Conservation (phyloP, 352 stramenopile species). For the Globisporangium cylindrosporum region DNA sequence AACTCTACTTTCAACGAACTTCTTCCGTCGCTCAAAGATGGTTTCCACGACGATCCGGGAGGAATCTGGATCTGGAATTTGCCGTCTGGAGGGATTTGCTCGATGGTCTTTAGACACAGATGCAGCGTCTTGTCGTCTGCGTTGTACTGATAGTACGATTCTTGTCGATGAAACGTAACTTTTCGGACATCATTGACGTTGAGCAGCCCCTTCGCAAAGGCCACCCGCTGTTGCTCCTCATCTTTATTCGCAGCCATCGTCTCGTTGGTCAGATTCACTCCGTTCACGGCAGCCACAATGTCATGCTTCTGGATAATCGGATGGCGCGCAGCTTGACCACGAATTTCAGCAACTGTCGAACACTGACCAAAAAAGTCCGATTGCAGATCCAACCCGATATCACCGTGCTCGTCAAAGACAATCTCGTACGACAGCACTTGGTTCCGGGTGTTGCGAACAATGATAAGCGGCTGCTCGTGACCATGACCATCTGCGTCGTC, state of each 20-base stretch:
- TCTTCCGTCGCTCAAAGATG: conserved; percentile 11
- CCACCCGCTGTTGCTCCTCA: conserved; percentile 33
- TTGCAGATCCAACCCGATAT: conserved; percentile 41
- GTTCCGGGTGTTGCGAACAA: conserved; percentile 59
- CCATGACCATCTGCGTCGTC: conserved; percentile 16
- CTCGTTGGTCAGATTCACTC: conserved; percentile 23
- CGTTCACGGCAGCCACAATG: conserved; percentile 50
- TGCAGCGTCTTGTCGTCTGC: conserved; percentile 20
- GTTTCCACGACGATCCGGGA: conserved; percentile 24
- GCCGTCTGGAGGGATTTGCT: conserved; percentile 29
- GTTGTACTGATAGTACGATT: conserved; percentile 54
- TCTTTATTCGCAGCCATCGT: conserved; percentile 23
- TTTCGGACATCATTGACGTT: conserved; percentile 24
- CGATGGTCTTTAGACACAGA: conserved; percentile 36
- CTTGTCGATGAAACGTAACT: conserved; percentile 48
- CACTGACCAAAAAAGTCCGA: conserved; percentile 59
- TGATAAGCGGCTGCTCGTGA: conserved; percentile 33
- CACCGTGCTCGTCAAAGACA: conserved; percentile 41
- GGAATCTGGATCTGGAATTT: conserved; percentile 35
- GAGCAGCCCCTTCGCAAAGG: conserved; percentile 26
- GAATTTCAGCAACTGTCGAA: conserved; percentile 36
- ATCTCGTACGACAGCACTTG: conserved; percentile 68
- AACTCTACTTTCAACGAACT: conserved; percentile 26
- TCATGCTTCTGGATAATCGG: conserved; percentile 49
- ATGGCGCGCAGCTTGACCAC: conserved; percentile 35